These are phyloP conservation scores for Hyphopichia fennica DNA, from an alignment of 1,139 yeast genomes.

Conservation along the genomic window DNA sequence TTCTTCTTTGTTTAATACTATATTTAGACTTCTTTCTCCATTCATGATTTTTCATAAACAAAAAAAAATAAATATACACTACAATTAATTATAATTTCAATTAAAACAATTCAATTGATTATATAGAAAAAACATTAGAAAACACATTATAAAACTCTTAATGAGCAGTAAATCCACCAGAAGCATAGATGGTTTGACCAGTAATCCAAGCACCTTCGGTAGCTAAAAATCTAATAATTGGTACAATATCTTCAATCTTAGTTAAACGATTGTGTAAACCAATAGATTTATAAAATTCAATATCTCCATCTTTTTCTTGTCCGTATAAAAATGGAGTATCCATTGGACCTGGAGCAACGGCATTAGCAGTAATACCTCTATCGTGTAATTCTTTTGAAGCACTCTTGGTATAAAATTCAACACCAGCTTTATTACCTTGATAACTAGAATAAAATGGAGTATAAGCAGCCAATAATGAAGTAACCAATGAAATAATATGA, in stretches of 20 bases:
- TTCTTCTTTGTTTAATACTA: too few species aligned
- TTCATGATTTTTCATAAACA: too few species aligned
- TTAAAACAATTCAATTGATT: background rate
- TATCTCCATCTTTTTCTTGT: constrained; percentile 54
- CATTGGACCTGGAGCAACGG: constrained; percentile 73
- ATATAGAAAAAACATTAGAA: too few species aligned
- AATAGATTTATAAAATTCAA: constrained; percentile 55
- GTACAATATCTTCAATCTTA: constrained; percentile 60
- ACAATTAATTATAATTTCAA: background rate
- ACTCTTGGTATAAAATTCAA: constrained; percentile 56
- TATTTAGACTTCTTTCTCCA: too few species aligned
- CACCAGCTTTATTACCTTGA: constrained; percentile 65
- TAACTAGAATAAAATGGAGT: constrained; percentile 56
- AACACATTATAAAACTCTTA: constrained; percentile 9
- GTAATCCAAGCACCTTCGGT: constrained; percentile 71
- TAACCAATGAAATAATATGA: constrained; percentile 55
- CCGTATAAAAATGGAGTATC: constrained; percentile 69
- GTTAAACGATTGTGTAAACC: constrained; percentile 54
- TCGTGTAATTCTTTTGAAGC: constrained; percentile 56
- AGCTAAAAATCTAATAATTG: constrained; percentile 58
- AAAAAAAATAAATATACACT: too few species aligned
- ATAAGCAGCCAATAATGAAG: constrained; percentile 67
- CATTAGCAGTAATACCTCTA: constrained; percentile 52
- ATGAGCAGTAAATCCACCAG: constrained; percentile 66
- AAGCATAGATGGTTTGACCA: constrained; percentile 66